Percentiles rank a stretch among this genome's conserved stretches.
Evolutionary conservation across 306 rosid species (phyloP).

Genomic region (Hippophae gyantsensis): DNA sequence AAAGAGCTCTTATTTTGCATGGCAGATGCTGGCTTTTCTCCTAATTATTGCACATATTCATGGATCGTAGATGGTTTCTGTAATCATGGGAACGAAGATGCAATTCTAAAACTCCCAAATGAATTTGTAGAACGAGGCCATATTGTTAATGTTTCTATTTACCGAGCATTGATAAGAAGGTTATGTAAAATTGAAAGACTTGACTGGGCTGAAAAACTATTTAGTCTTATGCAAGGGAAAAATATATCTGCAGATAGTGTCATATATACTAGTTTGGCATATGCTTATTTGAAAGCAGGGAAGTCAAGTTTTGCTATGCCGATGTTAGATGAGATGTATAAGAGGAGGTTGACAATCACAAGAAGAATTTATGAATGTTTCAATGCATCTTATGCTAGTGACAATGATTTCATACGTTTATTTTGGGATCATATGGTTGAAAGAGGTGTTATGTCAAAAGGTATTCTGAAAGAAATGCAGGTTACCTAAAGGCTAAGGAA

Average conservation of each 20-base stretch:
- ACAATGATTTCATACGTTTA: slow-evolving; percentile 29
- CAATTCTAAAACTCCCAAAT: slow-evolving; percentile 44
- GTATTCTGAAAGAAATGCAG: slow-evolving; percentile 42
- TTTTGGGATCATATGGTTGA: slow-evolving; percentile 63
- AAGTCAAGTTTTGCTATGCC: slow-evolving; percentile 32
- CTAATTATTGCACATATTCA: slow-evolving; percentile 56
- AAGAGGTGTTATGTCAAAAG: slow-evolving; percentile 64
- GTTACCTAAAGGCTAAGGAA: slow-evolving; percentile 11
- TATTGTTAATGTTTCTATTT: slow-evolving; percentile 54
- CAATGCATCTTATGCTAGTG: slow-evolving; percentile 30
- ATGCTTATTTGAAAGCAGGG: slow-evolving; percentile 62
- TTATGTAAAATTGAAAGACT: slow-evolving; percentile 52
- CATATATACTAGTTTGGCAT: slow-evolving; percentile 57
- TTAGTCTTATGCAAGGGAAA: slow-evolving; percentile 39
- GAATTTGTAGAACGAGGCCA: slow-evolving; percentile 53
- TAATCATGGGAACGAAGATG: slow-evolving; percentile 43
- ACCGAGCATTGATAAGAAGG: slow-evolving; percentile 73
- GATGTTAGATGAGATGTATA: slow-evolving; percentile 56
- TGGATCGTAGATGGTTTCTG: slow-evolving; percentile 74
- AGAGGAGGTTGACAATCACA: slow-evolving; percentile 58
- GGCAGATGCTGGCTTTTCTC: slow-evolving; percentile 61
- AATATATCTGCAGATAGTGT: slow-evolving; percentile 59
- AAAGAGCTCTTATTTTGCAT: slow-evolving; percentile 50
- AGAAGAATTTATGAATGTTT: slow-evolving; percentile 55
- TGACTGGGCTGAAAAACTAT: slow-evolving; percentile 51